Percentiles rank a stretch among this genome's conserved stretches.
Conservation (phyloP, 202 grass and related monocot species). For the Musa balbisiana region DNA sequence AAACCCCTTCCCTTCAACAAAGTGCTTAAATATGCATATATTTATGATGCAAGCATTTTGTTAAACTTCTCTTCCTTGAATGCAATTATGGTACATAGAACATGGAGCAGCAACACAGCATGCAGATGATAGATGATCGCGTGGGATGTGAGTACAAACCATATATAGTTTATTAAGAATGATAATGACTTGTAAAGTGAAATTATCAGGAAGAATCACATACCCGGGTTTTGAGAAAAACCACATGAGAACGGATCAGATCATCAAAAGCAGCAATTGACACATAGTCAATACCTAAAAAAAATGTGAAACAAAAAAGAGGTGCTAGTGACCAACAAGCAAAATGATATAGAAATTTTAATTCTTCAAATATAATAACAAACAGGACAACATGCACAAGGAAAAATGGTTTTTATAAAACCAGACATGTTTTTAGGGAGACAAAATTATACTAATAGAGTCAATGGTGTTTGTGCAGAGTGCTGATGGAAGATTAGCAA, state of each 20-base stretch:
- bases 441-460: not conserved
- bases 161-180: not conserved
- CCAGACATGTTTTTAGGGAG: too few species aligned
- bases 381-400: not conserved
- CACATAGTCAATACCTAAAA: conserved; percentile 63
- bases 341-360: not conserved
- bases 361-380: not conserved
- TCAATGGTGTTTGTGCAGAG: not conserved
- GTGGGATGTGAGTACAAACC: too few species aligned
- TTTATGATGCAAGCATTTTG: too few species aligned
- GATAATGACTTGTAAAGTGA: not conserved
- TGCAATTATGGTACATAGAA: too few species aligned
- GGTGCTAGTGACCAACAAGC: not conserved
- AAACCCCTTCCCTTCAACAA: too few species aligned
- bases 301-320: conserved; percentile 16
- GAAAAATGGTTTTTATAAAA: too few species aligned
- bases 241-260: conserved; percentile 63
- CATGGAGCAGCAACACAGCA: too few species aligned
- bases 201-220: not conserved
- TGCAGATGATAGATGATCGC: too few species aligned
- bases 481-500: not conserved
- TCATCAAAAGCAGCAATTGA: conserved; percentile 74
- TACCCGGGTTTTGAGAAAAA: conserved; percentile 66
- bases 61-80: too few species aligned
- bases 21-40: too few species aligned